A percentile compares a stretch with the other conserved stretches of the same genome.
phyloP scores from a whole-genome alignment of 83 land plant species.

The Diphasiastrum complanatum region DNA sequence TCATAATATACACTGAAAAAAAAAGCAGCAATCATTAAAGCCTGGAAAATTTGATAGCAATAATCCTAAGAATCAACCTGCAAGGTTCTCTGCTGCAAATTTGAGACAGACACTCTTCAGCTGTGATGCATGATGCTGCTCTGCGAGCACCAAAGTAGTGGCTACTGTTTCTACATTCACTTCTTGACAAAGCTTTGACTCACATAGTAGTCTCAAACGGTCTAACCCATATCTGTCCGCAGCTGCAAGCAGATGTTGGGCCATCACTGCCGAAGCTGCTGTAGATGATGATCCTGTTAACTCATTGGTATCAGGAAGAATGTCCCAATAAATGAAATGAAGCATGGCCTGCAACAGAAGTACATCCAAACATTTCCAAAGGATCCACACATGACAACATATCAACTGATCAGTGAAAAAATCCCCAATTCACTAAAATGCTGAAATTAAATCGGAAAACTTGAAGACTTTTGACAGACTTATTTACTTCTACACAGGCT shows the following conservation, averaged over 20 bases:
- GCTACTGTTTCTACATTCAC: conserved; percentile 87
- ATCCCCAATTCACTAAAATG: no score
- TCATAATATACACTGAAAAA: no score
- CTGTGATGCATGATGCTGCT: conserved; percentile 86
- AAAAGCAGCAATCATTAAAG: no score
- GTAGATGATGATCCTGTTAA: conserved; percentile 55
- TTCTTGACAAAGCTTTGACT: conserved; percentile 71
- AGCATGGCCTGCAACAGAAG: conserved; percentile 66
- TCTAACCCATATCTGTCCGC: conserved; percentile 87
- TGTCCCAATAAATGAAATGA: conserved; percentile 80
- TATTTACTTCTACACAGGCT: no score
- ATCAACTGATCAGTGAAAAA: no score
- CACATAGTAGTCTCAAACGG: conserved; percentile 78
- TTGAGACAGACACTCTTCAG: conserved; percentile 83
- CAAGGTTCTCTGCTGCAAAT: conserved; percentile 81
- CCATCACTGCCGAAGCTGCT: conserved; percentile 67
- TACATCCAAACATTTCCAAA: no score
- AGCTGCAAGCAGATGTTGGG: conserved; percentile 90
- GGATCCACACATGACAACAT: no score
- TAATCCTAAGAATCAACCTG: no score
- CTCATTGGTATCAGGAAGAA: conserved; percentile 79
- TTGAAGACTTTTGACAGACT: no score
- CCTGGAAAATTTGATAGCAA: no score
- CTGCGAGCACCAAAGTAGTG: conserved; percentile 89
- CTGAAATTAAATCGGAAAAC: no score